Conservation (phyloP, 352 stramenopile species). For the Saprolegnia diclina region DNA sequence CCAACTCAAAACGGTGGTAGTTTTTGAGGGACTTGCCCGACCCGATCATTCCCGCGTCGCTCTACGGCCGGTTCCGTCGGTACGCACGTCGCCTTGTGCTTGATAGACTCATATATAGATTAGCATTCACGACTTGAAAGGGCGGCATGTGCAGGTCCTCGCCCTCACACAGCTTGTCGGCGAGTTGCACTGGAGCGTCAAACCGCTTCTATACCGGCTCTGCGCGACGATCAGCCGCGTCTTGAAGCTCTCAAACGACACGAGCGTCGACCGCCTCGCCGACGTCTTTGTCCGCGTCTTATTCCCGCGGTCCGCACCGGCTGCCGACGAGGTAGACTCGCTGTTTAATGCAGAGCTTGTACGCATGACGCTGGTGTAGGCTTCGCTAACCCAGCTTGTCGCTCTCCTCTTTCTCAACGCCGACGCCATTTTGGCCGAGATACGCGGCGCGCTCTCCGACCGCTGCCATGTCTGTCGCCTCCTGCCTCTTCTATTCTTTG, state of each 20-base stretch:
- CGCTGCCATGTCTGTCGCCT: neutral
- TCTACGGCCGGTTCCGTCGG: neutral
- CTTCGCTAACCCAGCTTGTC: neutral
- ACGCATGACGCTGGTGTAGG: neutral
- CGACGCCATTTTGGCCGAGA: neutral
- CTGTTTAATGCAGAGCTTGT: neutral
- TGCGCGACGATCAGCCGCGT: constrained; percentile 10
- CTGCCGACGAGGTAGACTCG: neutral
- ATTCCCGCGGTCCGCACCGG: neutral
- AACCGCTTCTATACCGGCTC: constrained; percentile 4
- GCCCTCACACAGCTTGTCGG: constrained; percentile 7
- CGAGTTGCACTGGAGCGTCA: constrained; percentile 26
- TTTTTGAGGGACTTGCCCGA: constrained; percentile 23
- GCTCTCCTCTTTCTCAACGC: neutral
- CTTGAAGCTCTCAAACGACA: neutral
- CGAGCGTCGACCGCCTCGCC: neutral
- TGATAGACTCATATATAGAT: neutral
- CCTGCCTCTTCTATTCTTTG: too few relatives aligned
- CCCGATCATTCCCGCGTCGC: constrained; percentile 4
- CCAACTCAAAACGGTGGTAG: neutral
- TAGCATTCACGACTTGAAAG: constrained; percentile 1
- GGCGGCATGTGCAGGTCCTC: neutral
- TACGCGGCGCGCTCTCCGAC: neutral
- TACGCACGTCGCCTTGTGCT: neutral
- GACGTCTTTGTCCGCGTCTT: neutral